Base-by-base conservation (phyloP, 1,284 basidiomycete genomes). In the Cerrena zonata region DNA sequence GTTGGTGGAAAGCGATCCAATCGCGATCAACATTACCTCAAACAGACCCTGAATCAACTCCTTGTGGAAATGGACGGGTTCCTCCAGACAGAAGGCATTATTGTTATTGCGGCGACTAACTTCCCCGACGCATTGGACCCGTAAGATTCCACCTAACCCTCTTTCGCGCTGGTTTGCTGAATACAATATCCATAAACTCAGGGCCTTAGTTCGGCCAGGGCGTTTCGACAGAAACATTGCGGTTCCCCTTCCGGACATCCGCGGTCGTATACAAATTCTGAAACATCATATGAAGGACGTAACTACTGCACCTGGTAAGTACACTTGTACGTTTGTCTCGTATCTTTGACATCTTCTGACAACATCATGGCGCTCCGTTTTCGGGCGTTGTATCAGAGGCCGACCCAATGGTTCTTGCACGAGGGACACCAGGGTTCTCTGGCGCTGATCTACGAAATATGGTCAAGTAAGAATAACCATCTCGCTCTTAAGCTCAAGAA, bases 11-110 rank as follows among this genome's bases (percentile, higher is more conserved):
- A 95, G 70, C 86, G 95, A 44, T 89, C 82, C 56, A 84, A 82
- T 49, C 84, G 89, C 56, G 94, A 97, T 62, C 89, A 90, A 61
- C 86, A 89, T 61, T 90, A 91, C 70, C 82, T 89, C 80, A 91
- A 90, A 61, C 89, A 93, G 70, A 96, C 94, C 0, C 76, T 97
- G 48, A 97, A 97, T 63, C 94, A 97, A 70, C 78, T 97, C 18
- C 76, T 97, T 49, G 90, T 94, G 41, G 94, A 97, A 69, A 86
- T 97, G 77, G 94, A 97, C 64, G 94, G 94, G 3, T 97, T 97
- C 72, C 75, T 87, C 64, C 89, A 93, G 63, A 81, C 77, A 38
- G 93, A 96, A 67, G 91, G 93, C 30, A 83, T 96, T 58, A 92
- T 96, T 56, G 89, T 95, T 55, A 91, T 95, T 56, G 93, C 89